A percentile compares a stretch with the other conserved stretches of the same genome.
phyloP scores from a whole-genome alignment of 2,329 filamentous ascomycete species.

The Colletotrichum tofieldiae region DNA sequence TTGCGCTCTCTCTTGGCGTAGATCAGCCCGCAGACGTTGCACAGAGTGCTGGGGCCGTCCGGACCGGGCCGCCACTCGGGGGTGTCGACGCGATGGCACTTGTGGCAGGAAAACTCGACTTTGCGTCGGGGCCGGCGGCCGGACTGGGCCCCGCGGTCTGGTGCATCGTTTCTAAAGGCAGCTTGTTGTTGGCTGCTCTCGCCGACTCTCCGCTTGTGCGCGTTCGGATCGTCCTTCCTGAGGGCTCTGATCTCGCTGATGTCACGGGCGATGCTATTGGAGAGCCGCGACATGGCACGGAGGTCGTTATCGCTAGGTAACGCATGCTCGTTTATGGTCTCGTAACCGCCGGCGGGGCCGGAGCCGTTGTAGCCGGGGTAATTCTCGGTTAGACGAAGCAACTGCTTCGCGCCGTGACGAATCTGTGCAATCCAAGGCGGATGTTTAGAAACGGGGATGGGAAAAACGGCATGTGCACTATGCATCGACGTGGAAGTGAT shows the following conservation, averaged over 20 bases:
- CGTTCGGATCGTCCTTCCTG: constrained; percentile 8
- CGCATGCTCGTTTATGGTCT: constrained; percentile 9
- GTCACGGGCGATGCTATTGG: constrained; percentile 38
- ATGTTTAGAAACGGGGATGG: background rate
- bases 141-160: background rate
- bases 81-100: constrained; percentile 81
- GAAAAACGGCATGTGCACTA: background rate
- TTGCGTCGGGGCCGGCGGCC: constrained; percentile 49
- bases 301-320: constrained; percentile 30
- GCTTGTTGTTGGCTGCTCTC: background rate
- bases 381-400: constrained; percentile 30
- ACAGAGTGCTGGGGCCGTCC: constrained; percentile 80
- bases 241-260: constrained; percentile 32
- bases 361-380: constrained; percentile 16
- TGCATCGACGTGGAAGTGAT: background rate
- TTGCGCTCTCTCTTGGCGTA: constrained; percentile 48
- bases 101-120: constrained; percentile 49
- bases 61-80: constrained; percentile 82
- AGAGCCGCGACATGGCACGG: constrained; percentile 33
- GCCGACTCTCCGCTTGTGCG: background rate
- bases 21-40: constrained; percentile 80
- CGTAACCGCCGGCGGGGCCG: constrained; percentile 4
- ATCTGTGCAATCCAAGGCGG: background rate
- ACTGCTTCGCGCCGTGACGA: constrained; percentile 29
- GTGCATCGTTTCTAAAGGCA: background rate